phyloP scores from a whole-genome alignment of 2,329 filamentous ascomycete species.

The Rosellinia necatrix region DNA sequence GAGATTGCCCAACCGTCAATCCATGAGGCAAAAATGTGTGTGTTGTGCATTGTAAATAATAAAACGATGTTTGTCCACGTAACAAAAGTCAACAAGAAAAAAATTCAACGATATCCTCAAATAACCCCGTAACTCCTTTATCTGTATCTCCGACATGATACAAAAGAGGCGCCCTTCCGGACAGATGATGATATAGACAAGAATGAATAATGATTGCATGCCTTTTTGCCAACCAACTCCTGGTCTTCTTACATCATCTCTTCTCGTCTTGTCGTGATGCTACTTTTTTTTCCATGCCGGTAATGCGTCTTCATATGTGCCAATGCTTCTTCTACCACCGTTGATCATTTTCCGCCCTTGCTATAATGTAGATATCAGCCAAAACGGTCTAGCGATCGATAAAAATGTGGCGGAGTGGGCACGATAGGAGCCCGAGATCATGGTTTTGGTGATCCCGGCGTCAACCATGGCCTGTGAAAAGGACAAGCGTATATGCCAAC shows the following conservation, averaged over 20 bases:
- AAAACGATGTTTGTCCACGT: background rate
- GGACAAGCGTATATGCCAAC: slow-evolving; percentile 10
- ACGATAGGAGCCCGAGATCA: slow-evolving; percentile 21
- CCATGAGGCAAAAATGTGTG: background rate
- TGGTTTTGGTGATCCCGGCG: slow-evolving; percentile 15
- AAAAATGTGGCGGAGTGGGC: slow-evolving; percentile 13
- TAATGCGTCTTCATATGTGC: slow-evolving; percentile 29
- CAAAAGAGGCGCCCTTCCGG: slow-evolving; percentile 16
- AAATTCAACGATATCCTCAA: no score
- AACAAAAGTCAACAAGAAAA: slow-evolving; percentile 3
- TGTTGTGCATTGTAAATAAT: slow-evolving; percentile 11
- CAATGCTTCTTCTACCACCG: slow-evolving; percentile 25
- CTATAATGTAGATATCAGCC: slow-evolving; percentile 1
- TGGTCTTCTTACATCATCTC: slow-evolving; percentile 25
- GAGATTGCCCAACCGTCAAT: slow-evolving; percentile 7
- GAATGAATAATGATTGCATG: slow-evolving; percentile 18
- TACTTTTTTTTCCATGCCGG: slow-evolving; percentile 28
- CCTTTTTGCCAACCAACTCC: slow-evolving; percentile 35
- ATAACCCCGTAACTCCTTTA: slow-evolving; percentile 16
- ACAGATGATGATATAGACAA: slow-evolving; percentile 31
- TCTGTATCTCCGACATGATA: slow-evolving; percentile 15
- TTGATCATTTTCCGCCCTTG: slow-evolving; percentile 17
- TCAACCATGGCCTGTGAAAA: slow-evolving; percentile 22
- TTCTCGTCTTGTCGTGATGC: slow-evolving; percentile 23
- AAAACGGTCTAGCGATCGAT: slow-evolving; percentile 15